Conservation (phyloP, 495 filamentous ascomycete species). For the Extremus antarcticus region DNA sequence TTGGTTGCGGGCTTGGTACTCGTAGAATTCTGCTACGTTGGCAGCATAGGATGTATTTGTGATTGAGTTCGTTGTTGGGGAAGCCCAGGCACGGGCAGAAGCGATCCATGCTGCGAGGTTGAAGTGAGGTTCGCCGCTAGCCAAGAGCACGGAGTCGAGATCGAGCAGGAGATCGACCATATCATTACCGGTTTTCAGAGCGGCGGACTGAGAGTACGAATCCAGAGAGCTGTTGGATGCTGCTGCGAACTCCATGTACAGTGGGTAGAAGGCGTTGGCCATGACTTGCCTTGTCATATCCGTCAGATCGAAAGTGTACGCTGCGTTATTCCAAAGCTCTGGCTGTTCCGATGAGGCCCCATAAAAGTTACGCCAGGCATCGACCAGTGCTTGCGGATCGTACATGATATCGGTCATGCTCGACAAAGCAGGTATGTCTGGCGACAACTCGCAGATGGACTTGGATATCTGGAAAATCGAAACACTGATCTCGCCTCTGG, state of each 20-base stretch:
- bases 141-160: conserved; percentile 37
- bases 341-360: conserved; percentile 29
- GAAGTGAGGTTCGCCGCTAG: conserved; percentile 33
- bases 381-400: conserved; percentile 31
- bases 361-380: conserved; percentile 35
- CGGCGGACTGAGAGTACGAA: conserved; percentile 6
- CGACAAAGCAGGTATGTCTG: conserved; percentile 32
- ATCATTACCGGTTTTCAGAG: conserved; percentile 24
- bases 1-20: conserved; percentile 44
- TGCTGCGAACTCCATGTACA: conserved; percentile 32
- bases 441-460: conserved; percentile 38
- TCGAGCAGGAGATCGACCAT: conserved; percentile 30
- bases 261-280: conserved; percentile 36
- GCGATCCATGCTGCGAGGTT: conserved; percentile 36
- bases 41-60: conserved; percentile 1
- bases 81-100: conserved; percentile 31
- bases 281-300: conserved; percentile 39
- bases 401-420: conserved; percentile 37
- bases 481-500: too few species aligned
- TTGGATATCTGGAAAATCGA: conserved; percentile 32
- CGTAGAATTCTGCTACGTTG: conserved; percentile 31
- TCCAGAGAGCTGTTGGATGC: conserved; percentile 27
- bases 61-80: conserved; percentile 11
- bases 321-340: conserved; percentile 35
- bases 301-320: conserved; percentile 40